Percentiles rank a stretch among this genome's conserved stretches.
Conservation (phyloP, 2,329 filamentous ascomycete genomes). For the Penicillium sp. region DNA sequence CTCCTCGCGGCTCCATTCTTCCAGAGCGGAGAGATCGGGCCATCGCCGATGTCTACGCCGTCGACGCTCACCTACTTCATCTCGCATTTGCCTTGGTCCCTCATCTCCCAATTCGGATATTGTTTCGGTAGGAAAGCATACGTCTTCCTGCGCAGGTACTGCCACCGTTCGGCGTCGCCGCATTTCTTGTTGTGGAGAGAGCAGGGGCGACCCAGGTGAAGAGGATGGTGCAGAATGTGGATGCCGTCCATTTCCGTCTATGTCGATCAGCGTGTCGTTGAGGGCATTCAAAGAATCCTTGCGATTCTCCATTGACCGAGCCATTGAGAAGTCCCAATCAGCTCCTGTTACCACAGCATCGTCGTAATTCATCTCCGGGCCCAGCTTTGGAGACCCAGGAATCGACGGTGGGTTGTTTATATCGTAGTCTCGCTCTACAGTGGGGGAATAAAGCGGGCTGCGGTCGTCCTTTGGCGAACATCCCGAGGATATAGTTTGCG, state of each 20-base stretch:
- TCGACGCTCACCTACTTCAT: slow-evolving; percentile 42
- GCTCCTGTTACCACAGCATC: slow-evolving; percentile 51
- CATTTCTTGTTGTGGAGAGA: slow-evolving; percentile 36
- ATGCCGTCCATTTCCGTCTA: slow-evolving; percentile 36
- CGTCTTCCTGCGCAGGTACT: slow-evolving; percentile 74
- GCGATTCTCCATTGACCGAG: slow-evolving; percentile 37
- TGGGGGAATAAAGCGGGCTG: slow-evolving; percentile 22
- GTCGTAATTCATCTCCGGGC: slow-evolving; percentile 53
- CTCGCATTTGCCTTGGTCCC: slow-evolving; percentile 49
- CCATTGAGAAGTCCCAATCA: slow-evolving; percentile 41
- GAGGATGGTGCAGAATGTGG: slow-evolving; percentile 35
- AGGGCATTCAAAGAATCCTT: slow-evolving; percentile 29
- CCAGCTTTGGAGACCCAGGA: slow-evolving; percentile 56
- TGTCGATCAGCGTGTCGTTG: slow-evolving; percentile 46
- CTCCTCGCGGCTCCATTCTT: slow-evolving; percentile 87
- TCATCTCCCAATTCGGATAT: slow-evolving; percentile 84
- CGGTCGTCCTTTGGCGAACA: slow-evolving; percentile 29
- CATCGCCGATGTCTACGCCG: slow-evolving; percentile 69
- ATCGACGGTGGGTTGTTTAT: slow-evolving; percentile 66
- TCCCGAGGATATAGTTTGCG: slow-evolving; percentile 29
- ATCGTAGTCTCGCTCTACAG: slow-evolving; percentile 50
- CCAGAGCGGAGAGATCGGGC: slow-evolving; percentile 80
- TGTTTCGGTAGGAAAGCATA: slow-evolving; percentile 81
- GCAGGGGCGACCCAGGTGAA: slow-evolving; percentile 37
- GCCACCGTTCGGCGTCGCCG: slow-evolving; percentile 58